Evolutionary conservation across 352 stramenopile genomes (phyloP), one percentile per base, ranked within the genome.

Genomic region (Globisporangium orthogonon): DNA sequence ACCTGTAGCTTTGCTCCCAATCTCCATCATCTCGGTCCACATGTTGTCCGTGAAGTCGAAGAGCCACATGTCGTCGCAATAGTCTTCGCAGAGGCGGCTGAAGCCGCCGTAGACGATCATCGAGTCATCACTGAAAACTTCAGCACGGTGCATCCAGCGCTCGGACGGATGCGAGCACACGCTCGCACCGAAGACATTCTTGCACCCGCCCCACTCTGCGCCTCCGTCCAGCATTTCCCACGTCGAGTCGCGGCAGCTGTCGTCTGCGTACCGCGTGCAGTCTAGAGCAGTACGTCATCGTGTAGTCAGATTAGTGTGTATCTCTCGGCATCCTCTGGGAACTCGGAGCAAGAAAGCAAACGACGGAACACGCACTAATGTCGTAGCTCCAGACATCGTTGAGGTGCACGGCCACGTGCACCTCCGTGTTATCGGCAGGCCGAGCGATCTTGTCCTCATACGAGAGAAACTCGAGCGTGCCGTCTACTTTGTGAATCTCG

Each of bases 381-480:
- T 98, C 84, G 71, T 98, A 98, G 61, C 83, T 85, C 95, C 95
- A 99, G 37, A 98, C 76, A 65, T 99, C 95, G 61, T 99, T 99
- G 76, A 96, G 97, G 35, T 91, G 95, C 37, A 96, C 74, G 14
- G 86, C 90, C 18, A 97, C 86, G 23, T 72, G 76, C 13, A 97
- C 83, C 2, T 72, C 66, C 2, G 73, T 70, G 29, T 41, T 58
- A 39, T 87, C 68, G 10, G 53, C 66, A 3, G 63, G 58, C 17
- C 78, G 79, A 5, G 73, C 65, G 43, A 91, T 78, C 55, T 95
- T 95, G 51, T 95, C 66, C 15, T 96, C 88, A 60, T 98, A 97
- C 48, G 74, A 91, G 23, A 83, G 48, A 65, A 97, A 97, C 56
- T 89, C 73, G 17, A 97, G 73, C 7, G 73, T 82, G 18, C 86